phyloP scores from a whole-genome alignment of 2,329 filamentous ascomycete species.

The Anthostomella pinea region DNA sequence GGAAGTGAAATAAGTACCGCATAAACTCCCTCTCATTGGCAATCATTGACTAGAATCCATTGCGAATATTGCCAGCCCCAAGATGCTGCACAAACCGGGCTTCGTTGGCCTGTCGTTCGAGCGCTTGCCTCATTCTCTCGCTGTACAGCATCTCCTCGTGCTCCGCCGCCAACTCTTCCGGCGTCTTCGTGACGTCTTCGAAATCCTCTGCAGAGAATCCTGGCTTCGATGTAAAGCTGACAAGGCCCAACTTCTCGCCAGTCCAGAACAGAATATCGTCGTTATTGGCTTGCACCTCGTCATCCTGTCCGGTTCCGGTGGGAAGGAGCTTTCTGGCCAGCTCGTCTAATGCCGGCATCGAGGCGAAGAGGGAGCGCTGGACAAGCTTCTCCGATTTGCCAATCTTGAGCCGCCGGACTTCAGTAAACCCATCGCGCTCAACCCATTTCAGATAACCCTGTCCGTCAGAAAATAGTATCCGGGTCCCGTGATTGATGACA shows the following conservation, averaged over 20 bases:
- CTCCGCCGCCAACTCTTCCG: slow-evolving; percentile 49
- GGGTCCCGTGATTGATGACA: slow-evolving; percentile 75
- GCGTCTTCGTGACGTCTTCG: slow-evolving; percentile 42
- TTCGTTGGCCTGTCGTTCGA: slow-evolving; percentile 77
- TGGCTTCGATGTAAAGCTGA: slow-evolving; percentile 57
- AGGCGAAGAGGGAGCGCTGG: slow-evolving; percentile 49
- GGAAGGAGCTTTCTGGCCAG: slow-evolving; percentile 79
- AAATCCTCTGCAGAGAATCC: slow-evolving; percentile 52
- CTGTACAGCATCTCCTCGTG: slow-evolving; percentile 59
- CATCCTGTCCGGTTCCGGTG: slow-evolving; percentile 40
- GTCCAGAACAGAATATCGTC: slow-evolving; percentile 85
- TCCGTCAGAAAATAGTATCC: slow-evolving; percentile 80
- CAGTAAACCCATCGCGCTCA: slow-evolving; percentile 74
- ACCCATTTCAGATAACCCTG: slow-evolving; percentile 87
- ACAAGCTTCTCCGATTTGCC: slow-evolving; percentile 51
- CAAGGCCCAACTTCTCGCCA: slow-evolving; percentile 74
- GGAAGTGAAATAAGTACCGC: too few relatives aligned
- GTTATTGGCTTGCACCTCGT: slow-evolving; percentile 38
- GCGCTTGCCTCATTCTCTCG: slow-evolving; percentile 69
- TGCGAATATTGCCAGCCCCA: slow-evolving; percentile 44
- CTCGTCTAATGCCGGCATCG: slow-evolving; percentile 59
- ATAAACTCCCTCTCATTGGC: too few relatives aligned
- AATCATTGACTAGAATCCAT: slow-evolving; percentile 18
- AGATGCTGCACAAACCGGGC: slow-evolving; percentile 70
- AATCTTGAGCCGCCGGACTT: slow-evolving; percentile 53